These are phyloP conservation scores for Cadophora sp. DNA, from an alignment of 2,329 filamentous ascomycete genomes.

Conservation along the genomic window DNA sequence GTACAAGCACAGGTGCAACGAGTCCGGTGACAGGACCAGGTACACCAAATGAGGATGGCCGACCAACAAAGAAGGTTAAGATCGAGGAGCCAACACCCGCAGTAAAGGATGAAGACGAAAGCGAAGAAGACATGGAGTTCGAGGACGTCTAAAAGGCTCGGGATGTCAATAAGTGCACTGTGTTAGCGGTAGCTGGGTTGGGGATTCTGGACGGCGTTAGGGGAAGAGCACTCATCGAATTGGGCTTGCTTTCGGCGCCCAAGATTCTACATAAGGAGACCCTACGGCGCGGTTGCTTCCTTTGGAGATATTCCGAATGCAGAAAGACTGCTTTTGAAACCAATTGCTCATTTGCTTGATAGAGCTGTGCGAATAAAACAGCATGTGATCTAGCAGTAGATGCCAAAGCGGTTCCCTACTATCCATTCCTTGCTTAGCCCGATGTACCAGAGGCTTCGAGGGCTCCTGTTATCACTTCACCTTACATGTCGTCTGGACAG, in stretches of 20 bases:
- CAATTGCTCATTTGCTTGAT: not conserved
- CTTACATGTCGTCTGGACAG: too few species aligned
- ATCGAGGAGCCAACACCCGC: constrained; percentile 55
- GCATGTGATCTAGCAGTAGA: too few species aligned
- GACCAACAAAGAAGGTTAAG: constrained; percentile 66
- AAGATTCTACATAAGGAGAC: constrained; percentile 50
- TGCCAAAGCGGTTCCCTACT: too few species aligned
- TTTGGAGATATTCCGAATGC: not conserved
- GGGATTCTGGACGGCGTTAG: constrained; percentile 13
- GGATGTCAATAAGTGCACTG: not conserved
- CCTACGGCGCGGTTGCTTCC: constrained; percentile 32
- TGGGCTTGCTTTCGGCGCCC: not conserved
- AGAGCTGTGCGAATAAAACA: too few species aligned
- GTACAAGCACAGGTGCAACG: constrained; percentile 43
- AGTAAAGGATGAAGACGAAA: constrained; percentile 52
- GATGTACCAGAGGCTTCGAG: too few species aligned
- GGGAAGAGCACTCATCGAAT: constrained; percentile 1
- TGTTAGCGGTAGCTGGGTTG: not conserved
- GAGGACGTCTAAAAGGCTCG: constrained; percentile 56
- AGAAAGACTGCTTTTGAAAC: not conserved
- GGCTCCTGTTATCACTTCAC: too few species aligned
- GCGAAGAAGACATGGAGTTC: constrained; percentile 64
- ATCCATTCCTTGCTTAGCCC: too few species aligned
- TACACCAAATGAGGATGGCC: constrained; percentile 51
- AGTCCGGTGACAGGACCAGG: constrained; percentile 46